Evolutionary conservation across 805 yeast species (phyloP).

Genomic region (Hanseniaspora thailandica): DNA sequence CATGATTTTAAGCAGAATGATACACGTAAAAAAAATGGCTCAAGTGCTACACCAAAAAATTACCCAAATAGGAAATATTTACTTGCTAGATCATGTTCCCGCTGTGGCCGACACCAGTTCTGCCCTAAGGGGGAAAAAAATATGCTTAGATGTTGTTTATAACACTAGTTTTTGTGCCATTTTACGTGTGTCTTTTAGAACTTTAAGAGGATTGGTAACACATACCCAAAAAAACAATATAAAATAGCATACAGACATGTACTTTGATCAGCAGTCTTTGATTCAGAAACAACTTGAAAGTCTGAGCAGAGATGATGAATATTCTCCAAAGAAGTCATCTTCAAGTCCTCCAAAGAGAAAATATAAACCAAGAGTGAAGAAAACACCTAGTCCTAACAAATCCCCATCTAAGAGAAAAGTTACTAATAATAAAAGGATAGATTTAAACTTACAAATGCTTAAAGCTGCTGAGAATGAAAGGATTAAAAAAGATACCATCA

Average conservation of each 20-base stretch:
- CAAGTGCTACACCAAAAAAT: not conserved
- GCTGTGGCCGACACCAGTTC: not conserved
- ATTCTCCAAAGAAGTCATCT: not conserved
- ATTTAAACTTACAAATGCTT: not conserved
- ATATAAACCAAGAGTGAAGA: not conserved
- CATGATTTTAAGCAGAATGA: not conserved
- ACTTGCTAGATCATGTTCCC: not conserved
- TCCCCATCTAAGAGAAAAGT: not conserved
- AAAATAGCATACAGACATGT: not conserved
- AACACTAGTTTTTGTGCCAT: not conserved
- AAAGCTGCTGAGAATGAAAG: not conserved
- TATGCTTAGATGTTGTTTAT: not conserved
- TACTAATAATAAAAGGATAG: not conserved
- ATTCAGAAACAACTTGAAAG: conserved; percentile 8
- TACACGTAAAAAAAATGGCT: not conserved
- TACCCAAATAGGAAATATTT: not conserved
- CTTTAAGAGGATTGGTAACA: not conserved
- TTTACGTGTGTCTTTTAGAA: not conserved
- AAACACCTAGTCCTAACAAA: not conserved
- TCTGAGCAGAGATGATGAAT: not conserved
- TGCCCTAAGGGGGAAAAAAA: not conserved
- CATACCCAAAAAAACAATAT: not conserved
- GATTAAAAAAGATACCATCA: not conserved
- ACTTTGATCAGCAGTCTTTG: conserved; percentile 8
- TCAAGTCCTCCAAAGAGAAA: not conserved